Evolutionary conservation across 1,139 yeast genomes (phyloP), one percentile per base, ranked within the genome.

Genomic region (Pichia sp.): DNA sequence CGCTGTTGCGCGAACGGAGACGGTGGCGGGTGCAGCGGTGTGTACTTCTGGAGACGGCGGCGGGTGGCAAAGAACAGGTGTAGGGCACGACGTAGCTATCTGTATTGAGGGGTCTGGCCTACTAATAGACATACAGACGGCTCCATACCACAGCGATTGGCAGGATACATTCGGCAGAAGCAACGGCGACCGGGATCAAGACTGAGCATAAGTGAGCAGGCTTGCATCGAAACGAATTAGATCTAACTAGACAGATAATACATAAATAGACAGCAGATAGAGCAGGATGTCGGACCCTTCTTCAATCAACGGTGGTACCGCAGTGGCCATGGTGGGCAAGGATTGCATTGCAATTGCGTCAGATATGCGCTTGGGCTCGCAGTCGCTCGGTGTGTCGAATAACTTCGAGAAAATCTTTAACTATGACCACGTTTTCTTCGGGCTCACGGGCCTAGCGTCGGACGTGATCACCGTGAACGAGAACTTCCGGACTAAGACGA

Each of bases 271-370:
- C n/a, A 14, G 14, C 14, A 17, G 10, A 36, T 14, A 48, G 38
- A 9, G 34, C 42, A 44, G 30, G 10, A 44, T 77, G 81, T 77
- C 81, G 40, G 82, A 79, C 67, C 83, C 83, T 65, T 77, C 81
- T 65, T 76, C 82, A 44, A 71, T 77, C 58, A 78, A 78, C 58
- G 83, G 78, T 73, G 99, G 99, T 73, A 81, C 96, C 58, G 96
- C 96, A 58, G 96, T 95, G 45, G 99, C 99, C 63, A 95, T 95
- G 99, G 86, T 87, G 30, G 99, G 99, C 64, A 92, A 95, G 70
- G 97, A 91, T 65, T 95, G 99, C 75, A 91, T 95, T 58, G 99
- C 99, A 49, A 92, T 95, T 66, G 99, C 98, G 16, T 85, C 95
- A 66, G 99, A 95, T 73, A 77, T 93, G 67, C 84, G 99, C 67